Conservation (phyloP, 1,139 yeast species). For the Kurtzmaniella quercitrusa region DNA sequence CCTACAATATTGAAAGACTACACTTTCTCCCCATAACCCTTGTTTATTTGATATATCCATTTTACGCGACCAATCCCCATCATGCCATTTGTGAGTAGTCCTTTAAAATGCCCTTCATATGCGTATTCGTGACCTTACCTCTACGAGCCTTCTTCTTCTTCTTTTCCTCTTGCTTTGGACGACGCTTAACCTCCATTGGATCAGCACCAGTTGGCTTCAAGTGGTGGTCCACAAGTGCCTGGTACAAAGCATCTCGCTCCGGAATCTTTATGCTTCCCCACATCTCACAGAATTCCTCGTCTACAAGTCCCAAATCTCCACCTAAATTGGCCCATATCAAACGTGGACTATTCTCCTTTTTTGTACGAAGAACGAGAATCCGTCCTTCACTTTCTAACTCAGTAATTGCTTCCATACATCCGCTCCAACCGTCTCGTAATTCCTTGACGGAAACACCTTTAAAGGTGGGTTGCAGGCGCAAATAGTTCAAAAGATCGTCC, state of each 20-base stretch:
- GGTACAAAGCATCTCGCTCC: slow-evolving; percentile 69
- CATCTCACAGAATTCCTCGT: slow-evolving; percentile 75
- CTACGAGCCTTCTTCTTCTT: slow-evolving; percentile 90
- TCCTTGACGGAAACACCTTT: slow-evolving; percentile 88
- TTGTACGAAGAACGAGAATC: slow-evolving; percentile 78
- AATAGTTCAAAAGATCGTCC: slow-evolving; percentile 68
- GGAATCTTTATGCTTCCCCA: slow-evolving; percentile 84
- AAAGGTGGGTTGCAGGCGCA: slow-evolving; percentile 80
- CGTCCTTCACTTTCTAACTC: slow-evolving; percentile 73
- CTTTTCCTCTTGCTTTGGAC: slow-evolving; percentile 56
- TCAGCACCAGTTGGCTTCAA: slow-evolving; percentile 96
- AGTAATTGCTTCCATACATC: slow-evolving; percentile 75
- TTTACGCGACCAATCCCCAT: neutral
- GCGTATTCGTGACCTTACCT: slow-evolving; percentile 93
- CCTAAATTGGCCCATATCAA: slow-evolving; percentile 88
- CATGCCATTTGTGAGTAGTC: slow-evolving; percentile 59
- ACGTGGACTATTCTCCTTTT: slow-evolving; percentile 88
- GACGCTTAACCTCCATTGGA: slow-evolving; percentile 79
- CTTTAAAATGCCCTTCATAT: slow-evolving; percentile 90
- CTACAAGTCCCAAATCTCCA: slow-evolving; percentile 69
- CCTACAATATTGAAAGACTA: no score
- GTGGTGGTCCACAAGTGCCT: slow-evolving; percentile 73
- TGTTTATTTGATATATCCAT: neutral
- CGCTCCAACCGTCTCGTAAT: slow-evolving; percentile 94
- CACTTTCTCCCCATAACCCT: neutral